Percentiles rank a stretch among this genome's conserved stretches.
These are phyloP conservation scores for Trichoderma sp. DNA, from an alignment of 2,329 filamentous ascomycete species.

Conservation along the genomic window DNA sequence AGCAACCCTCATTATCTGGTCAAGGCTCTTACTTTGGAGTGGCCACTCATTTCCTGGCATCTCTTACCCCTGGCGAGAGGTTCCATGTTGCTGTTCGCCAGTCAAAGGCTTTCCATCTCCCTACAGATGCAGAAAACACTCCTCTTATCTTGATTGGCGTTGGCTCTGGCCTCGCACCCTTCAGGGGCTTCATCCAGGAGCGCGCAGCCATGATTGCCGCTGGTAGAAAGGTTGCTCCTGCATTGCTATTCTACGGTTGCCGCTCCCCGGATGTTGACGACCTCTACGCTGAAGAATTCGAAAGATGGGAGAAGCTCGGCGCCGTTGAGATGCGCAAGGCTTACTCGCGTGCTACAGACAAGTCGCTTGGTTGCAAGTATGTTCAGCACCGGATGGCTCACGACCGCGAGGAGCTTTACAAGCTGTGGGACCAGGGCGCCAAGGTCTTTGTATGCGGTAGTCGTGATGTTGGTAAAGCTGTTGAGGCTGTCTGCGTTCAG, in stretches of 20 bases:
- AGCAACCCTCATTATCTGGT: constrained; percentile 54
- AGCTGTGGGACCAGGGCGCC: constrained; percentile 48
- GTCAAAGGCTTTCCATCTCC: constrained; percentile 51
- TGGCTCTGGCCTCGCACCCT: constrained; percentile 61
- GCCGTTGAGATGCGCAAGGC: constrained; percentile 62
- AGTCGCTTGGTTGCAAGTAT: constrained; percentile 51
- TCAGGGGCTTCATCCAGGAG: constrained; percentile 65
- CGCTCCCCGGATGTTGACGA: constrained; percentile 56
- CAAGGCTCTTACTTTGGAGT: constrained; percentile 59
- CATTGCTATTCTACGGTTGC: constrained; percentile 68
- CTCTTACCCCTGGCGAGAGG: constrained; percentile 46
- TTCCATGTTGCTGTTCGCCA: constrained; percentile 53
- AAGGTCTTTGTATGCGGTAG: constrained; percentile 68
- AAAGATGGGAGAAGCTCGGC: constrained; percentile 60
- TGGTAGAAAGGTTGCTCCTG: constrained; percentile 58
- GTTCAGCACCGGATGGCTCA: constrained; percentile 49
- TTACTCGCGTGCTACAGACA: constrained; percentile 50
- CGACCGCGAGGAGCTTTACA: constrained; percentile 40
- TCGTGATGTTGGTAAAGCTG: constrained; percentile 49
- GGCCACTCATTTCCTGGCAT: constrained; percentile 61
- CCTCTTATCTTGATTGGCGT: constrained; percentile 56
- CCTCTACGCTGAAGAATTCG: constrained; percentile 61
- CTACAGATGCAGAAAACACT: constrained; percentile 45
- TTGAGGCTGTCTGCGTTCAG: constrained; percentile 44
- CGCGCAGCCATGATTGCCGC: constrained; percentile 53